phyloP scores from a whole-genome alignment of 345 rosid species.

The Luvunga scandens region DNA sequence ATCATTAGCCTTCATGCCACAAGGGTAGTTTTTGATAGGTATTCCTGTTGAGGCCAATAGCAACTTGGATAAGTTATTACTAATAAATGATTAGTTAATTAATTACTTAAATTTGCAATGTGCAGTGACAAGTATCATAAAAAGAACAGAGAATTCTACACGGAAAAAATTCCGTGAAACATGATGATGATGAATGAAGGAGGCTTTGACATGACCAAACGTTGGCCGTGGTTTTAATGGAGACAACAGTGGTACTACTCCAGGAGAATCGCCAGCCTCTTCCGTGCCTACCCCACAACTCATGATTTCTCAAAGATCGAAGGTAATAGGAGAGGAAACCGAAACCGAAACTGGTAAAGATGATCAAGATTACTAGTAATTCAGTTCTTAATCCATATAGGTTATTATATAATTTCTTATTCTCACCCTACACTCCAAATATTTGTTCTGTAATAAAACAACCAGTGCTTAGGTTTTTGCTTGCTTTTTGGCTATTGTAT shows the following conservation, averaged over 20 bases:
- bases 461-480: not conserved
- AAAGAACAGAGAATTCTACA: constrained; percentile 37
- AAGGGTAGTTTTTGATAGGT: constrained; percentile 56
- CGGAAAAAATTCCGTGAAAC: constrained; percentile 37
- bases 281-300: constrained; percentile 34
- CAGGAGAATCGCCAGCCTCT: constrained; percentile 25
- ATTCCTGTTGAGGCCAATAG: no score
- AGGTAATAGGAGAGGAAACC: constrained; percentile 12
- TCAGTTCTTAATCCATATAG: not conserved
- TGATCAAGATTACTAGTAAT: not conserved
- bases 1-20: constrained; percentile 41
- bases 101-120: not conserved
- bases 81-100: no score
- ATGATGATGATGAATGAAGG: constrained; percentile 49
- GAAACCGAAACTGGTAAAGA: not conserved
- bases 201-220: constrained; percentile 37
- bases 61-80: not conserved
- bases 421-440: not conserved
- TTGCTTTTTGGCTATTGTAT: not conserved
- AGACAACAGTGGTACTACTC: not conserved
- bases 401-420: not conserved
- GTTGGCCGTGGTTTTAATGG: constrained; percentile 8
- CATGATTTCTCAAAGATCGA: constrained; percentile 28
- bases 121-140: constrained; percentile 28
- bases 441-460: constrained; percentile 5